Evolutionary conservation across 768 basidiomycete genomes (phyloP), one percentile per base, ranked within the genome.

Genomic region (Tricholoma terreum): DNA sequence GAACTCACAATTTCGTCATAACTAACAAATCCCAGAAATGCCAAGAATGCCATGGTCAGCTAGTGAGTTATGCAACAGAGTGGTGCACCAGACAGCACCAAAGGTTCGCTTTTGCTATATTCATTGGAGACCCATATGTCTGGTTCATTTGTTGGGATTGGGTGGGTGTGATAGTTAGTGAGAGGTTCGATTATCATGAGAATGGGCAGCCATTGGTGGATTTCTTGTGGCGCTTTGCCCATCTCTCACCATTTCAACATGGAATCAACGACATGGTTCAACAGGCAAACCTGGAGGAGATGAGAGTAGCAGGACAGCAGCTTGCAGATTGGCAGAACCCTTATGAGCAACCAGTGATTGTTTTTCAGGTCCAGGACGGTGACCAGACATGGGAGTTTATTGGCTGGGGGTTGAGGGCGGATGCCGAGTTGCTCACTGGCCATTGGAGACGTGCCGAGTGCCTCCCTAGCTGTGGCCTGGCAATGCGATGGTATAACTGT

Each of bases 121-220:
- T n/a, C n/a, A n/a, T n/a, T n/a, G n/a, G n/a, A n/a, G n/a, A n/a
- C n/a, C n/a, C n/a, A n/a, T n/a, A n/a, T n/a, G n/a, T n/a, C n/a
- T n/a, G n/a, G 2, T 54, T 76, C 34, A 61, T 77, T 17, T 65
- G 67, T 4, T 64, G 66, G 58, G 75, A 76, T 52, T 66, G 74
- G 3, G 58, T 69, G 2, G 75, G 71, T 6, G 62, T 58, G 0
- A 60, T 75, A 12, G 71, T 73, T n/a, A n/a, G n/a, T n/a, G n/a
- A n/a, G n/a, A n/a, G n/a, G n/a, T n/a, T n/a, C n/a, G n/a, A n/a
- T n/a, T n/a, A n/a, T n/a, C n/a, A n/a, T n/a, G n/a, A n/a, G n/a
- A n/a, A n/a, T n/a, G n/a, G n/a, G n/a, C n/a, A n/a, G n/a, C n/a
- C n/a, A n/a, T n/a, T n/a, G n/a, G n/a, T n/a, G n/a, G n/a, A n/a